Evolutionary conservation across 176 grass and related monocot species (phyloP).

Genomic region (Cenchrus purpureus): DNA sequence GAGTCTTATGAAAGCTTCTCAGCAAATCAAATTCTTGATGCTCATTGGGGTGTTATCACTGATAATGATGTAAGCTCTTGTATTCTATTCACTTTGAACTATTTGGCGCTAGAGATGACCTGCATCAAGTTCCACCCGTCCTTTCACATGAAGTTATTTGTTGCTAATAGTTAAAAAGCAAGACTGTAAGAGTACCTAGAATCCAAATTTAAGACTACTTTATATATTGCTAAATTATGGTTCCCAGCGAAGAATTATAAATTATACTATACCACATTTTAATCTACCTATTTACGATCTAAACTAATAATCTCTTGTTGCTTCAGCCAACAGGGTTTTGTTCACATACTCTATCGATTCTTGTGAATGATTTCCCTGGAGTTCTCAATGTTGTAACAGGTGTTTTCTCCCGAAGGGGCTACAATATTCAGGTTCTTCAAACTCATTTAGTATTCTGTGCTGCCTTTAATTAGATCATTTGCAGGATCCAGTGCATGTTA

Average conservation of each 20-base stretch:
- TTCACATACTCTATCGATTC: slow-evolving; percentile 83
- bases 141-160: background rate
- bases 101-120: background rate
- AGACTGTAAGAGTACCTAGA: background rate
- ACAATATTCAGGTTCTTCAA: slow-evolving; percentile 75
- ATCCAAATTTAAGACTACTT: background rate
- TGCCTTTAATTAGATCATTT: background rate
- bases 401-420: slow-evolving; percentile 74
- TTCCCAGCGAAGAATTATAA: slow-evolving; percentile 2
- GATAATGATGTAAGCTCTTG: slow-evolving; percentile 62
- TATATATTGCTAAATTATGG: background rate
- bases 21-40: slow-evolving; percentile 76
- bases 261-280: background rate
- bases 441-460: background rate
- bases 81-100: slow-evolving; percentile 24
- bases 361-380: slow-evolving; percentile 84
- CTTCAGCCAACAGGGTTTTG: slow-evolving; percentile 69
- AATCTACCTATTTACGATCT: slow-evolving; percentile 26
- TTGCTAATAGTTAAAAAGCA: slow-evolving; percentile 1
- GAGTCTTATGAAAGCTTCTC: slow-evolving; percentile 65
- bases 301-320: slow-evolving; percentile 36
- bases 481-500: slow-evolving; percentile 25
- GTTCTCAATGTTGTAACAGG: slow-evolving; percentile 73
- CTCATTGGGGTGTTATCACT: slow-evolving; percentile 76
- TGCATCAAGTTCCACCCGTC: background rate